Conservation (phyloP, 192 early-diverging fungal species). For the Backusella westeae region DNA sequence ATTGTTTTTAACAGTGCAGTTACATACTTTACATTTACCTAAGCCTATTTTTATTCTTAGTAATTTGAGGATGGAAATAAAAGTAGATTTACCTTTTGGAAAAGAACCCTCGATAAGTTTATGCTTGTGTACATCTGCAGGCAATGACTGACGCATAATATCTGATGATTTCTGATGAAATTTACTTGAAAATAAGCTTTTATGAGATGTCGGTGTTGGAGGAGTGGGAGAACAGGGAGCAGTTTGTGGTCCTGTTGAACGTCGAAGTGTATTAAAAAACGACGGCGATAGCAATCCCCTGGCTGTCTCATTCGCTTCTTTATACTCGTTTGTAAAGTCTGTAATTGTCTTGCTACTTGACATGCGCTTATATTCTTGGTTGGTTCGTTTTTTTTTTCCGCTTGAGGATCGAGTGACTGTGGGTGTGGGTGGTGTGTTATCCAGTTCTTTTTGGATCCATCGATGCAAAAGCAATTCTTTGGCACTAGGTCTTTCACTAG, state of each 20-base stretch:
- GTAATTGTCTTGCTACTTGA: not conserved
- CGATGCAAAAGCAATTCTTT: conserved; percentile 66
- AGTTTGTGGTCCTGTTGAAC: not conserved
- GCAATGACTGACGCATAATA: not conserved
- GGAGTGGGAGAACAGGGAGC: not conserved
- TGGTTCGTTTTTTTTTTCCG: not conserved
- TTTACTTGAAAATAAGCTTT: not conserved
- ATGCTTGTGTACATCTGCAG: conserved; percentile 25
- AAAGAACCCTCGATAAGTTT: conserved; percentile 56
- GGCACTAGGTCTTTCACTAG: conserved; percentile 68
- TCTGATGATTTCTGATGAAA: not conserved
- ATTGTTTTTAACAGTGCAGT: conserved; percentile 45
- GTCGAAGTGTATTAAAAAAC: not conserved
- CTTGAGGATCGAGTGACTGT: not conserved
- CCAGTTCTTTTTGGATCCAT: conserved; percentile 57
- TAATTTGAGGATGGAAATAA: not conserved
- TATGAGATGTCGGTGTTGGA: not conserved
- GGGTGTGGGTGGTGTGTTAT: not conserved
- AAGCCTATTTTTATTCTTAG: conserved; percentile 21
- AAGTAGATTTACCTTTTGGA: conserved; percentile 43
- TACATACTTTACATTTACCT: conserved; percentile 47
- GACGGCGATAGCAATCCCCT: not conserved
- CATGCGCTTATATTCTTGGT: not conserved
- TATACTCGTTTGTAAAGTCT: not conserved
- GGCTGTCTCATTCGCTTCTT: not conserved